phyloP scores from a whole-genome alignment of 2,329 filamentous ascomycete species.

The Colletotrichum graminicola region DNA sequence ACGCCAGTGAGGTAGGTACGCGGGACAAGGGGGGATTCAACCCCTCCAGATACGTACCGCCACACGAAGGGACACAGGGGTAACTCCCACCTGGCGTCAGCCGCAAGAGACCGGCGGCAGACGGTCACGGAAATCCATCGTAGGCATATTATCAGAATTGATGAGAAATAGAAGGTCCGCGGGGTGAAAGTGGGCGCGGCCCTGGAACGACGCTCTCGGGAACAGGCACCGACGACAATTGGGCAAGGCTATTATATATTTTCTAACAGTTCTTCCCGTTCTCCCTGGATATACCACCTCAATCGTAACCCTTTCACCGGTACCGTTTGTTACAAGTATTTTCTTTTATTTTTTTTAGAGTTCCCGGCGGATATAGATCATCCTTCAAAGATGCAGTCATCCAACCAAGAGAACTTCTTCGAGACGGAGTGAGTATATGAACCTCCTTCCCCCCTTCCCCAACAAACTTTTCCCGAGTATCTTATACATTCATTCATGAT shows the following conservation, averaged over 20 bases:
- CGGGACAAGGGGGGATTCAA: slow-evolving; percentile 1
- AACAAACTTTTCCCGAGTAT: slow-evolving; percentile 47
- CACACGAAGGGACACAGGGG: accelerated
- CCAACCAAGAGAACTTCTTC: slow-evolving; percentile 87
- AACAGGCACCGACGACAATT: slow-evolving; percentile 18
- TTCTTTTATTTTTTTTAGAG: neutral
- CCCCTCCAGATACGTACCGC: slow-evolving; percentile 24
- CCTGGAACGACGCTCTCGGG: neutral
- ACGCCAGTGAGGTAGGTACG: neutral
- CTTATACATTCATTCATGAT: neutral
- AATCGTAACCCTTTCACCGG: neutral
- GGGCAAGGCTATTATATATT: neutral
- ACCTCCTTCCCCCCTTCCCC: neutral
- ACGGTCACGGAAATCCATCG: slow-evolving; percentile 25
- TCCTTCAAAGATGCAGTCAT: slow-evolving; percentile 71
- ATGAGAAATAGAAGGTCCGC: slow-evolving; percentile 37
- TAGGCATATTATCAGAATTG: slow-evolving; percentile 36
- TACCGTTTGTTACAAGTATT: neutral
- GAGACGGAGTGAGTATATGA: slow-evolving; percentile 80
- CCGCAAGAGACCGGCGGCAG: neutral
- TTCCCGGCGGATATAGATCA: neutral
- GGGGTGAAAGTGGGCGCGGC: slow-evolving; percentile 24
- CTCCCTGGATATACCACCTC: too few relatives aligned
- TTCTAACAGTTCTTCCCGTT: neutral
- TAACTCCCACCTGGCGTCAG: slow-evolving; percentile 4